These are phyloP conservation scores for Cryptococcus hybrid DNA, from an alignment of 1,284 basidiomycete genomes.

Conservation along the genomic window DNA sequence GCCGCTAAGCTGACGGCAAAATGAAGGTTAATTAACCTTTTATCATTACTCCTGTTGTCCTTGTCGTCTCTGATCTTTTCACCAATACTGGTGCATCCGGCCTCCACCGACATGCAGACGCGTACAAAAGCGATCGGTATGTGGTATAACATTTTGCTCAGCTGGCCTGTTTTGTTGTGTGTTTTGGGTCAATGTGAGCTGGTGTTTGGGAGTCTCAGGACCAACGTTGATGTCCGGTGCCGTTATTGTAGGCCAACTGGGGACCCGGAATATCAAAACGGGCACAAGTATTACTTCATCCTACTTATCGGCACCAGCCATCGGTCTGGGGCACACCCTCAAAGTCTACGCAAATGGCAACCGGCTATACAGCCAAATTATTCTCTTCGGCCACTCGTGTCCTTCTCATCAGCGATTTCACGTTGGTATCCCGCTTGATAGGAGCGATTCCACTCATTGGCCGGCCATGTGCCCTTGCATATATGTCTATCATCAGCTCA, in stretches of 20 bases:
- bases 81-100: constrained; percentile 25
- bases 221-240: not conserved
- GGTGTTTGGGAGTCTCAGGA: not conserved
- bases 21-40: constrained; percentile 46
- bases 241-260: constrained; percentile 34
- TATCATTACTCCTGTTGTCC: constrained; percentile 44
- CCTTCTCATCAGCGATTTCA: constrained; percentile 47
- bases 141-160: constrained; percentile 48
- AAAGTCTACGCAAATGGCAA: constrained; percentile 1
- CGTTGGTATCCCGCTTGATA: constrained; percentile 41
- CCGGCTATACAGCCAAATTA: constrained; percentile 14
- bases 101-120: constrained; percentile 14
- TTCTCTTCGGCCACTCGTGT: constrained; percentile 36
- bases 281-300: constrained; percentile 43
- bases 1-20: not conserved
- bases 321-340: constrained; percentile 15
- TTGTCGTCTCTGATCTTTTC: constrained; percentile 43
- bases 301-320: constrained; percentile 43
- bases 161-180: constrained; percentile 46
- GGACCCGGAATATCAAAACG: constrained; percentile 42
- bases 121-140: constrained; percentile 37
- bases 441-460: constrained; percentile 43
- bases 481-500: constrained; percentile 46
- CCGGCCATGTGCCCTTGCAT: constrained; percentile 25
- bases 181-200: constrained; percentile 48